These are phyloP conservation scores for Rehmannia glutinosa DNA, from an alignment of 257 asterid genomes.

Conservation along the genomic window DNA sequence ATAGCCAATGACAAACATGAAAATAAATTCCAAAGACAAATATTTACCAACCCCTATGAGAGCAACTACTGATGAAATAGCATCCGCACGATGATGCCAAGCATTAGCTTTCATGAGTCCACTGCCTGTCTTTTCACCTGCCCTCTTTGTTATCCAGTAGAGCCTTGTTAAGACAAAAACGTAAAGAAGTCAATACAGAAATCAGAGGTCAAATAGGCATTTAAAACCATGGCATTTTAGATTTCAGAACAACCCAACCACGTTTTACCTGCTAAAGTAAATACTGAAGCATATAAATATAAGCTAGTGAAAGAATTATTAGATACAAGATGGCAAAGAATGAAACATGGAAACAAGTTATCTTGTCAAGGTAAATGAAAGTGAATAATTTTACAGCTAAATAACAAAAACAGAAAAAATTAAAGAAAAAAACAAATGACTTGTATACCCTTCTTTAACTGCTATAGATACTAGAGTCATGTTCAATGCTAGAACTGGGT, in stretches of 20 bases:
- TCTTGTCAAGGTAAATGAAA: background rate
- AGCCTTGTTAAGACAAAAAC: slow-evolving; percentile 35
- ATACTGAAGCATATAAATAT: background rate
- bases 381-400: too few species aligned
- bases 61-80: slow-evolving; percentile 90
- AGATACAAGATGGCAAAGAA: background rate
- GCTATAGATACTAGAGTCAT: slow-evolving; percentile 75
- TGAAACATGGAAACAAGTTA: background rate
- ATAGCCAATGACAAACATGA: background rate
- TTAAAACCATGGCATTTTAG: background rate
- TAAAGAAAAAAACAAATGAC: slow-evolving; percentile 15
- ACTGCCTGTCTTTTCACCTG: slow-evolving; percentile 90
- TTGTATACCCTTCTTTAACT: slow-evolving; percentile 86
- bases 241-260: background rate
- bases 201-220: background rate
- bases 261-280: background rate
- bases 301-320: background rate
- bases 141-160: slow-evolving; percentile 81
- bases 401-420: too few species aligned
- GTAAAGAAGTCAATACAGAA: background rate
- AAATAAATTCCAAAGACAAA: slow-evolving; percentile 20
- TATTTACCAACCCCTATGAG: slow-evolving; percentile 99
- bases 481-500: slow-evolving; percentile 83
- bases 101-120: slow-evolving; percentile 98
- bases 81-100: slow-evolving; percentile 99